phyloP scores from a whole-genome alignment of 129 eudicot genomes.

The Lactuca saligna region DNA sequence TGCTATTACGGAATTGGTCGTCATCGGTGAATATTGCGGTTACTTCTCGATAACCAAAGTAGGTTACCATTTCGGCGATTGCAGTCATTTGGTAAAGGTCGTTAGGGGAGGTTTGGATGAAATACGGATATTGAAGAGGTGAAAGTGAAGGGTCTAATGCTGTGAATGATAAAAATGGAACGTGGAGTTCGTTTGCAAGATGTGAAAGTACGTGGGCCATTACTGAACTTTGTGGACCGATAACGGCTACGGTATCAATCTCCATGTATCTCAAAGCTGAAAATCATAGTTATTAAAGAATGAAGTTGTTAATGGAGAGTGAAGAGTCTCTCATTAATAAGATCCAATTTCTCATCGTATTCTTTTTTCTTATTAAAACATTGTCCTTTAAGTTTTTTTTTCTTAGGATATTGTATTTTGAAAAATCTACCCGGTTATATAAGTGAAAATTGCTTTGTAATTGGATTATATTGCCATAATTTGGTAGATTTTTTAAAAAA shows the following conservation, averaged over 20 bases:
- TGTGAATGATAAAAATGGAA: conserved; percentile 87
- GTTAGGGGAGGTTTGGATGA: conserved; percentile 80
- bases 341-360: too few relatives aligned
- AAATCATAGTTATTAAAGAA: background rate
- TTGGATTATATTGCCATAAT: too few relatives aligned
- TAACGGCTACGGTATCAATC: conserved; percentile 65
- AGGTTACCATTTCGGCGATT: conserved; percentile 67
- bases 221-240: conserved; percentile 79
- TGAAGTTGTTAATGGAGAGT: too few relatives aligned
- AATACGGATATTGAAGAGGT: conserved; percentile 83
- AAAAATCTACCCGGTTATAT: too few relatives aligned
- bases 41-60: conserved; percentile 60
- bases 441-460: too few relatives aligned
- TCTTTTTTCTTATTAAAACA: too few relatives aligned
- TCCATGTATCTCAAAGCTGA: conserved; percentile 79
- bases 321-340: too few relatives aligned
- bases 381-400: too few relatives aligned
- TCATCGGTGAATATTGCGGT: conserved; percentile 65
- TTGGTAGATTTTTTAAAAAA: too few relatives aligned
- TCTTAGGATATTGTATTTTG: too few relatives aligned
- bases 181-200: conserved; percentile 80
- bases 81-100: conserved; percentile 85
- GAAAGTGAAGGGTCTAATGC: conserved; percentile 88
- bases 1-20: conserved; percentile 63
- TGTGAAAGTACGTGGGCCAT: conserved; percentile 86